Evolutionary conservation across 805 yeast genomes (phyloP).

Genomic region (Candida sithepensis): DNA sequence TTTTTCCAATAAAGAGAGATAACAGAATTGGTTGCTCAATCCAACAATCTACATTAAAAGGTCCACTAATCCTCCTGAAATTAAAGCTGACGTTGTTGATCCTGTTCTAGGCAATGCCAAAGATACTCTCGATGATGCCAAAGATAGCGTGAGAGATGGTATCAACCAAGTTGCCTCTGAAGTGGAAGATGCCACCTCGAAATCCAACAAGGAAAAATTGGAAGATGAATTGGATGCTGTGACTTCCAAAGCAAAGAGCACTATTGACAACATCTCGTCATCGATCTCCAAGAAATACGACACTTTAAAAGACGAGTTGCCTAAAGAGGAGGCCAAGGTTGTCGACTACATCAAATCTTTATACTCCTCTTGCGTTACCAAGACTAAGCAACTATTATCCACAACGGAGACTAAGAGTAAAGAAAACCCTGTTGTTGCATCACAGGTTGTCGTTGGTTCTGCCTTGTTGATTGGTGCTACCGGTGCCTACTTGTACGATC

Average conservation of each 20-base stretch:
- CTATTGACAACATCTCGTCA: slow-evolving; percentile 13
- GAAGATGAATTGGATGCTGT: slow-evolving; percentile 17
- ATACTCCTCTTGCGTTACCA: slow-evolving; percentile 10
- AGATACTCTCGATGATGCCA: slow-evolving; percentile 13
- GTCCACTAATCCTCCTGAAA: neutral
- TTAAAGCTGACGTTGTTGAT: neutral
- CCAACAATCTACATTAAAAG: neutral
- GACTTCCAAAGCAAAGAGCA: slow-evolving; percentile 13
- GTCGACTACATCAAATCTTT: slow-evolving; percentile 12
- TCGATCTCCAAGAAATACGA: slow-evolving; percentile 10
- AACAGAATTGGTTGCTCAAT: too few species aligned
- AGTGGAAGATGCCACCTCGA: slow-evolving; percentile 10
- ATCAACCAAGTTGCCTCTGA: slow-evolving; percentile 1
- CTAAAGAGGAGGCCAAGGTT: slow-evolving; percentile 16
- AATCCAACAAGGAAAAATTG: slow-evolving; percentile 4
- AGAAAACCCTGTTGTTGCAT: slow-evolving; percentile 19
- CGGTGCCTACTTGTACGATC: slow-evolving; percentile 12
- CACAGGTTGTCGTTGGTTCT: slow-evolving; percentile 18
- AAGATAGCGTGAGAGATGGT: neutral
- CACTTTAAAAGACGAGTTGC: slow-evolving; percentile 18
- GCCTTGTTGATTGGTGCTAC: slow-evolving; percentile 17
- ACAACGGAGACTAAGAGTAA: slow-evolving; percentile 13
- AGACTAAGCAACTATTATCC: slow-evolving; percentile 8
- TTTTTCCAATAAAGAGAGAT: too few species aligned
- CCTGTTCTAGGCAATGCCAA: slow-evolving; percentile 4